phyloP scores from a whole-genome alignment of 2,329 filamentous ascomycete species.

The Penicillium italicum region DNA sequence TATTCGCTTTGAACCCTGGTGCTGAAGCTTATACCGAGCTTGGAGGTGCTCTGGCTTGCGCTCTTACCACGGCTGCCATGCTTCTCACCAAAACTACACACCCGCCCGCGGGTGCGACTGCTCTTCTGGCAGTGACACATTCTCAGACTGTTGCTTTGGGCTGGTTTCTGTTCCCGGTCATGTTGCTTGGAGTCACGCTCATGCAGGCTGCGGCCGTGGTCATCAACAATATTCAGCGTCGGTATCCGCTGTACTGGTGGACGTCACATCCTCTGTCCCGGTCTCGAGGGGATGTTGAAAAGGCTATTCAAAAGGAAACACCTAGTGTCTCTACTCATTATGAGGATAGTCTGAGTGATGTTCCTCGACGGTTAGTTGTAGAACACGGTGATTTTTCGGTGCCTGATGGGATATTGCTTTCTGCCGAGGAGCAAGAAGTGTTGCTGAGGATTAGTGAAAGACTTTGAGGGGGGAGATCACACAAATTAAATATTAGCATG shows the following conservation, averaged over 20 bases:
- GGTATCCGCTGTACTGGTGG: constrained; percentile 69
- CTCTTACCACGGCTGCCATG: constrained; percentile 62
- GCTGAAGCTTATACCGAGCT: constrained; percentile 58
- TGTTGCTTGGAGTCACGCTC: constrained; percentile 57
- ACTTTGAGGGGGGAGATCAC: constrained; percentile 20
- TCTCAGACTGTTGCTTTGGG: constrained; percentile 51
- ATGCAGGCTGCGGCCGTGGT: constrained; percentile 62
- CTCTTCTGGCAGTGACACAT: constrained; percentile 60
- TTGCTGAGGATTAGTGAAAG: constrained; percentile 35
- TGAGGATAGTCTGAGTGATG: constrained; percentile 23
- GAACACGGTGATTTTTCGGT: constrained; percentile 29
- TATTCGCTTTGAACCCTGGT: constrained; percentile 55
- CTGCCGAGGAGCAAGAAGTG: constrained; percentile 31
- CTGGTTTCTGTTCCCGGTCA: constrained; percentile 65
- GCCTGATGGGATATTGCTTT: constrained; percentile 35
- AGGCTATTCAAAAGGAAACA: constrained; percentile 15
- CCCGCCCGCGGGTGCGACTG: constrained; percentile 71
- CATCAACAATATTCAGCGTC: constrained; percentile 65
- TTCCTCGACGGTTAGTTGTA: constrained; percentile 30
- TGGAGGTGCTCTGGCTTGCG: constrained; percentile 63
- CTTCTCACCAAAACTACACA: constrained; percentile 67
- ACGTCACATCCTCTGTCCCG: constrained; percentile 32
- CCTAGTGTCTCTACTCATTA: constrained; percentile 19
- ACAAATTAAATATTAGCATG: not conserved
- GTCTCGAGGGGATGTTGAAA: constrained; percentile 19